Base-by-base conservation (phyloP, 441 rosid genomes). In the Populus hybrid region DNA sequence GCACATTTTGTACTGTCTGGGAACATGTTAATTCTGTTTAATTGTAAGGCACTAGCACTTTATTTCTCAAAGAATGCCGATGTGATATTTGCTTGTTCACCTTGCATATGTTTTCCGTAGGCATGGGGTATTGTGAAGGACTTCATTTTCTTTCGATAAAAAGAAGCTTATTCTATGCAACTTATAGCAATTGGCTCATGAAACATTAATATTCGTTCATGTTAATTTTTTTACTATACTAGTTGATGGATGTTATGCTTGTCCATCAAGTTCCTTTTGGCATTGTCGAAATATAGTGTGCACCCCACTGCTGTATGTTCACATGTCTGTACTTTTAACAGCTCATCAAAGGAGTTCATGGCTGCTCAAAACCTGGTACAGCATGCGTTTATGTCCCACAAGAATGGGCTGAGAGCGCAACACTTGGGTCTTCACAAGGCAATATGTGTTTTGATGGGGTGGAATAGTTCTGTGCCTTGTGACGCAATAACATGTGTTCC, bases 371-470 rank as follows among this genome's bases (percentile, higher is more conserved):
- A 91, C 74, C 77, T 91, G 85, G 92, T 81, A 57, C 86, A 83
- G 4, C 95, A 91, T 75, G 81, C 92, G 26, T 86, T 81, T 77
- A 88, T 87, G 92, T 87, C 90, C 76, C 90, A 73, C 85, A 86
- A 81, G 77, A 81, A 35, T 84, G 91, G 90, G 40, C 82, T 87
- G 79, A 85, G 92, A 78, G 84, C 87, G n/a, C 73, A 73, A 78
- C 95, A 91, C 85, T 74, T 89, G 82, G 95, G 93, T 71, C 89
- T 91, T 79, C 90, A 87, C 80, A 87, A 78, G 82, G 91, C 95
- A 53, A 83, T 89, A 73, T 89, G 95, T 63, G 87, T 86, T 78
- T 73, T 91, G 81, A 75, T 91, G 87, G 93, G 95, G 1, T 91
- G 95, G 95, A 87, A 82, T 59, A 81, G 74, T 71, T 79, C 53